Base-by-base conservation (phyloP, 768 basidiomycete genomes). In the Stropharia rugosoannulata region DNA sequence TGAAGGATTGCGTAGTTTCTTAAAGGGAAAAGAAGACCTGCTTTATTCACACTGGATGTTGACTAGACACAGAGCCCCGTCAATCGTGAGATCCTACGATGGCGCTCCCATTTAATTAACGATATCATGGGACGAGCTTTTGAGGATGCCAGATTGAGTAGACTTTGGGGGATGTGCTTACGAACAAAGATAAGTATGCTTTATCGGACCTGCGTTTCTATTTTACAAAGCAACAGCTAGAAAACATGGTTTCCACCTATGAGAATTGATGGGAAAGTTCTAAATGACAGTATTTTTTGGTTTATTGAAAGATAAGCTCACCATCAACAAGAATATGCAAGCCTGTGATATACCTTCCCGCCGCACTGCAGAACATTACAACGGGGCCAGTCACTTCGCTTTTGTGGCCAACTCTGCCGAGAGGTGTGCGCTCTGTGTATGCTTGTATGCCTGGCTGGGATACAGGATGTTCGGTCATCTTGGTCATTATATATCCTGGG, bases 401-500 rank as follows among this genome's bases (percentile, higher is more conserved):
- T 4, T 75, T 68, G 49, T 73, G 65, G 0, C 76, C 76, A 72
- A 79, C 75, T 45, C 78, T 66, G 1, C 76, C 77, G 70, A 77
- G 70, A 10, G 75, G 76, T 55, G 69, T 78, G 48, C 72, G 66
- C 29, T 67, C 68, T 3, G 64, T 56, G 76, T 74, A 79, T n/a
- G 72, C 66, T 9, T 59, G 58, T 45, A 70, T 65, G n/a, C 65
- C 69, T 9, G 65, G 62, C 12, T 63, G 71, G 11, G 75, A 60
- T 1, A 67, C 67, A 0, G 66, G 64, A 8, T 71, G 71, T 42
- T 68, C 65, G 39, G 77, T 79, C 62, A 78, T 63, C 43, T 71
- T 64, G 4, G 78, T 78, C 46, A 77, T 71, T 70, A 75, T 75
- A 55, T 75, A 78, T 12, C 76, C 77, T 10, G 76, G 74, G 42